Conservation (phyloP, 2,329 filamentous ascomycete genomes). For the Sporothrix pallida region DNA sequence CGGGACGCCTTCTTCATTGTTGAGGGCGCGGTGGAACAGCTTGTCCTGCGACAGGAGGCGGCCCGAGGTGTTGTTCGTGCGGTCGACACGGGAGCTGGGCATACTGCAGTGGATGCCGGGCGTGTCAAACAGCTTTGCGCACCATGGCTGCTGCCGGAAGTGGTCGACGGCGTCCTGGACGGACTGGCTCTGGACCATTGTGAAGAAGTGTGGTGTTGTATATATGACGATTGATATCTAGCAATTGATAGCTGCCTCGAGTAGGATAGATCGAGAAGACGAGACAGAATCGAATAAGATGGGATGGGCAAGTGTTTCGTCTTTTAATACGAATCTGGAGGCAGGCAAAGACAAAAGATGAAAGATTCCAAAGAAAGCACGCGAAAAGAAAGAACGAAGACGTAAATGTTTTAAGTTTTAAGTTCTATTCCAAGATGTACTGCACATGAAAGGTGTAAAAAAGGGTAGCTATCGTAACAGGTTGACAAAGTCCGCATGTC, state of each 20-base stretch:
- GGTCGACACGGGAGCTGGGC: background rate
- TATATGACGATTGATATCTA: background rate
- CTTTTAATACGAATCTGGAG: background rate
- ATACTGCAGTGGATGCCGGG: conserved; percentile 27
- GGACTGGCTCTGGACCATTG: conserved; percentile 26
- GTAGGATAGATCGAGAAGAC: too few relatives aligned
- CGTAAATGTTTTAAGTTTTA: background rate
- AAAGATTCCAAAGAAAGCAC: background rate
- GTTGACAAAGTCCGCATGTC: background rate
- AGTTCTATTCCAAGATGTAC: background rate
- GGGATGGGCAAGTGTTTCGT: background rate
- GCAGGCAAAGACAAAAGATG: background rate
- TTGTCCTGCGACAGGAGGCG: conserved; percentile 32
- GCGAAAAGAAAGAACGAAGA: background rate
- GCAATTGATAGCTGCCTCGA: background rate
- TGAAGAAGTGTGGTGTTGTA: background rate
- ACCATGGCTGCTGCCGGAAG: conserved; percentile 34
- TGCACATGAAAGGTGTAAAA: background rate
- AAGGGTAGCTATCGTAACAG: background rate
- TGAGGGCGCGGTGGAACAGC: conserved; percentile 32
- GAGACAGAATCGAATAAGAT: too few relatives aligned
- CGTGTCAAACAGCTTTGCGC: conserved; percentile 32
- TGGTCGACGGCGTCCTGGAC: conserved; percentile 32
- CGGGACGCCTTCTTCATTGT: conserved; percentile 38
- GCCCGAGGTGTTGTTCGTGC: background rate